Evolutionary conservation across 805 yeast species (phyloP), one percentile per base, ranked within the genome.

Genomic region (Metschnikowia cubensis): DNA sequence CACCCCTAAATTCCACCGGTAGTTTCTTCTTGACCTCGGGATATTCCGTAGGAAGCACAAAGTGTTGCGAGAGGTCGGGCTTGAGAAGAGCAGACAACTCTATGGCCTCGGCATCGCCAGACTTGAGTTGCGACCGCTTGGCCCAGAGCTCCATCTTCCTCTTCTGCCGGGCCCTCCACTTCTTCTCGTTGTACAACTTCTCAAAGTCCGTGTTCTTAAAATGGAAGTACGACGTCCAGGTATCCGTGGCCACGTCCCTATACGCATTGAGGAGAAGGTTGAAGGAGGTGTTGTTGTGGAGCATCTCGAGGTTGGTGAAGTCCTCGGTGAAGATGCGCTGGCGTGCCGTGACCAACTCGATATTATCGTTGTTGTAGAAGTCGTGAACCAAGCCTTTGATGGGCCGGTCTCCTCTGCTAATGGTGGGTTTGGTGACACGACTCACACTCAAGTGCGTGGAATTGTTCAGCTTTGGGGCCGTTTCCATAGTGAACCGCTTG

Each of bases 221-320:
- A 48, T 66, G 64, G 55, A 64, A 73, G 59, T 70, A 73, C 25
- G 65, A 59, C 13, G 59, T 46, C 77, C 77, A 73, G 0, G 75
- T 73, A 25, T 70, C 70, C 11, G 56, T 61, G 1, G 76, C 61
- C 36, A 73, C 67, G 25, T 66, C 69, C 35, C 78, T 56, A 52
- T 71, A 73, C 6, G 75, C 60, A 55, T 73, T 73, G 13, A 68
- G 54, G 42, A 73, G 61, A 15, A 73, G 50, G 50, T 73, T 73
- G 58, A 70, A 73, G 50, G 71, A 74, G 35, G 68, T 61, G 46
- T 67, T 69, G 51, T 70, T 73, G 52, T 73, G 78, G n/a, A 73
- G 56, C 73, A 73, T 70, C 57, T 73, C 78, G 49, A 73, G 48
- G 50, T 73, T 73, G 17, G 60, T 56, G 50, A 59, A 67, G 53